A percentile compares a stretch with the other conserved stretches of the same genome.
phyloP scores from a whole-genome alignment of 2,329 filamentous ascomycete species.

The Tolypocladium endophyticum region DNA sequence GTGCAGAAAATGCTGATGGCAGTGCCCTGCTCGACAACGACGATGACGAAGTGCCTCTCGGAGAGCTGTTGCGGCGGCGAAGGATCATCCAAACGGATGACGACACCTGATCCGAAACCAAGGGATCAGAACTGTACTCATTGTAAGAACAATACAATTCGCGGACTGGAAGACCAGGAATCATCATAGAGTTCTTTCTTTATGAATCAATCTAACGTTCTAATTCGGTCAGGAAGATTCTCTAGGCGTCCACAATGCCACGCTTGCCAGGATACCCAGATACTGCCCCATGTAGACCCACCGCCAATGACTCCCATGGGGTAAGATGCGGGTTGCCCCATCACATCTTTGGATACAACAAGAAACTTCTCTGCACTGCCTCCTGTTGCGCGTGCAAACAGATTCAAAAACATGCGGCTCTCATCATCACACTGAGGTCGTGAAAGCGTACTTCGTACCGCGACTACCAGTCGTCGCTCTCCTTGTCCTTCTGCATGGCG shows the following conservation, averaged over 20 bases:
- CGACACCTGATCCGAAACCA: conserved; percentile 14
- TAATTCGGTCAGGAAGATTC: neutral
- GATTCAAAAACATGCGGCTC: neutral
- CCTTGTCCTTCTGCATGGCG: conserved; percentile 60
- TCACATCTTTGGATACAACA: neutral
- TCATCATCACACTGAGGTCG: neutral
- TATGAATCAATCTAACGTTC: neutral
- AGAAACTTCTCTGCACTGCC: neutral
- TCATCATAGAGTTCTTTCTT: neutral
- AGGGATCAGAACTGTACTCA: neutral
- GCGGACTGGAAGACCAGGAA: neutral
- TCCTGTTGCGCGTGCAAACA: neutral
- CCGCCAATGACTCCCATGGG: neutral
- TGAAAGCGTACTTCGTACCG: neutral
- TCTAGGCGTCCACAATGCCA: neutral
- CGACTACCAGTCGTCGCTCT: conserved; percentile 59
- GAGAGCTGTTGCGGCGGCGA: conserved; percentile 52
- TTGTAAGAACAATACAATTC: neutral
- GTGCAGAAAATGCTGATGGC: conserved; percentile 37
- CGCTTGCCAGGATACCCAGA: neutral
- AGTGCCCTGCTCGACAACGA: conserved; percentile 20
- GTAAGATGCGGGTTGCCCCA: neutral
- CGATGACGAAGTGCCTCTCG: conserved; percentile 51
- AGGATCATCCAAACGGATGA: conserved; percentile 24
- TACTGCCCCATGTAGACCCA: neutral